Conservation (phyloP, 2,329 filamentous ascomycete species). For the Myriangium duriaei region DNA sequence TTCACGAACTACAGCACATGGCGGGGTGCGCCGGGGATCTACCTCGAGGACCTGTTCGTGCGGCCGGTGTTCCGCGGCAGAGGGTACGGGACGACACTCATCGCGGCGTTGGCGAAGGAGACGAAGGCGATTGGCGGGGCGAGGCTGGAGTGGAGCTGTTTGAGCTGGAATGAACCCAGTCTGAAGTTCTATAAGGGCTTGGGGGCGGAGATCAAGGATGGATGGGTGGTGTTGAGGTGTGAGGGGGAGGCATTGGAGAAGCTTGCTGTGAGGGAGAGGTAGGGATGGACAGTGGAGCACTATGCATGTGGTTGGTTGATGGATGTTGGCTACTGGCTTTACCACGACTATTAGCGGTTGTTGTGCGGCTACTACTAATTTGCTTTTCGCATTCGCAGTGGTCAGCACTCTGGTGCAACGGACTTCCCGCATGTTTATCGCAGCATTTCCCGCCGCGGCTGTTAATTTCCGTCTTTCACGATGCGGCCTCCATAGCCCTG, state of each 20-base stretch:
- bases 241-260: slow-evolving; percentile 52
- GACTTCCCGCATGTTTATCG: too few relatives aligned
- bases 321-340: too few relatives aligned
- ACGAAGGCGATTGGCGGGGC: slow-evolving; percentile 58
- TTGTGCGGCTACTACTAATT: too few relatives aligned
- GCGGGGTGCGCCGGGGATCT: slow-evolving; percentile 76
- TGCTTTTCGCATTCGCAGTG: too few relatives aligned
- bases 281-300: too few relatives aligned
- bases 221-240: slow-evolving; percentile 66
- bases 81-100: slow-evolving; percentile 67
- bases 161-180: slow-evolving; percentile 87
- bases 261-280: too few relatives aligned
- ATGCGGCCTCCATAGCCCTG: too few relatives aligned
- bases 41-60: slow-evolving; percentile 89
- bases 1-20: slow-evolving; percentile 96
- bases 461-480: too few relatives aligned
- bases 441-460: too few relatives aligned
- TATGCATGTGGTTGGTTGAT: too few relatives aligned
- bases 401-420: too few relatives aligned
- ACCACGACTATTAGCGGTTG: too few relatives aligned
- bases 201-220: slow-evolving; percentile 53
- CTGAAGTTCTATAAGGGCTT: slow-evolving; percentile 64
- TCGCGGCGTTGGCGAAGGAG: slow-evolving; percentile 68
- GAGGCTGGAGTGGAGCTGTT: slow-evolving; percentile 77
- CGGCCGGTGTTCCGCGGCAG: slow-evolving; percentile 54